Conservation (phyloP, 225 moss, liverwort and hornwort genomes). For the Ulota crispa region DNA sequence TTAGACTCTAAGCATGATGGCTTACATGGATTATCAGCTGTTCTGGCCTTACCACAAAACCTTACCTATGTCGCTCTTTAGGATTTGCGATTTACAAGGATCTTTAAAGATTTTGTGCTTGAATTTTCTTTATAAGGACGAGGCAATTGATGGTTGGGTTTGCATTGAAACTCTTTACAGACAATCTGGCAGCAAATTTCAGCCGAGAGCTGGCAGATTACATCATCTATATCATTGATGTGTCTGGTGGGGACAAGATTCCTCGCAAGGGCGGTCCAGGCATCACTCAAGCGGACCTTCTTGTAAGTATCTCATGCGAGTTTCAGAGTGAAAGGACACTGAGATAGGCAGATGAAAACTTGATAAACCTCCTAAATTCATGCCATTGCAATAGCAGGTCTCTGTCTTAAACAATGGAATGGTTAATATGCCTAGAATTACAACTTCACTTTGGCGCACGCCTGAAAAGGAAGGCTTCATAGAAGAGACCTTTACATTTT, state of each 20-base stretch:
- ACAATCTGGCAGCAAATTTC: conserved; percentile 95
- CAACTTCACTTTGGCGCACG: neutral
- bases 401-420: neutral
- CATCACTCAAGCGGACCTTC: conserved; percentile 99
- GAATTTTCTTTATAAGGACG: neutral
- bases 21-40: neutral
- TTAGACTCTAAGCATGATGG: neutral
- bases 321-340: neutral
- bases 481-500: neutral
- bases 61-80: neutral
- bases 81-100: neutral
- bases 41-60: neutral
- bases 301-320: conserved; percentile 46
- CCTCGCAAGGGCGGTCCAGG: conserved; percentile 98
- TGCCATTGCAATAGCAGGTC: neutral
- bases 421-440: neutral
- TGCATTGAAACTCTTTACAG: conserved; percentile 34
- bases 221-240: conserved; percentile 98
- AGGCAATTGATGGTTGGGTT: neutral
- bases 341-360: neutral
- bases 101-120: conserved; percentile 6
- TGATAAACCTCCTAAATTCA: neutral
- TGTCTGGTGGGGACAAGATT: conserved; percentile 97
- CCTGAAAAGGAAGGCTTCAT: neutral
- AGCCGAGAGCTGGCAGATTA: conserved; percentile 98